Percentiles rank a stretch among this genome's conserved stretches.
Evolutionary conservation across 768 basidiomycete genomes (phyloP).

Genomic region (Austroboletus festivus): DNA sequence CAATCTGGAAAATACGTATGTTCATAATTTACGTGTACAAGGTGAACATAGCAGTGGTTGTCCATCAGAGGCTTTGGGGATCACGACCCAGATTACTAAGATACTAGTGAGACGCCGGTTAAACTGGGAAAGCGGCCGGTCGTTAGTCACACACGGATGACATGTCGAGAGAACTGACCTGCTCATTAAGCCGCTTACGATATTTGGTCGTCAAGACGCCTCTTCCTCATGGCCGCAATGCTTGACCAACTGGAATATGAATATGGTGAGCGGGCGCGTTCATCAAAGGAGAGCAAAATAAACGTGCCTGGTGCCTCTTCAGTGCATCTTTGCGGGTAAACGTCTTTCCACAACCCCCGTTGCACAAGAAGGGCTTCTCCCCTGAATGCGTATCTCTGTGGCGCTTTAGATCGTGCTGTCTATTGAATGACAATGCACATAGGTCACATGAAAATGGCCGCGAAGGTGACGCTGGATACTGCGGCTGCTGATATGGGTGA

Average conservation of each 20-base stretch:
- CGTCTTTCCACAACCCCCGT: slow-evolving; percentile 82
- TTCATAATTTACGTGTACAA: slow-evolving; percentile 31
- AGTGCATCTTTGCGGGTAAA: slow-evolving; percentile 85
- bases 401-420: slow-evolving; percentile 81
- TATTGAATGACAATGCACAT: slow-evolving; percentile 80
- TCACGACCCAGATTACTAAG: slow-evolving; percentile 24
- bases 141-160: slow-evolving; percentile 20
- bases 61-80: slow-evolving; percentile 12
- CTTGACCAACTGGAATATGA: slow-evolving; percentile 66
- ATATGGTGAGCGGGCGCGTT: slow-evolving; percentile 15
- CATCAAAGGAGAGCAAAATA: not conserved
- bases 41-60: slow-evolving; percentile 19
- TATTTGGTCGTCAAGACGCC: slow-evolving; percentile 21
- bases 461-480: slow-evolving; percentile 56
- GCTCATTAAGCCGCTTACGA: slow-evolving; percentile 15
- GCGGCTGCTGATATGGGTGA: slow-evolving; percentile 29
- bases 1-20: slow-evolving; percentile 16
- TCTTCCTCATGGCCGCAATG: slow-evolving; percentile 71
- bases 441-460: slow-evolving; percentile 68
- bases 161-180: slow-evolving; percentile 15
- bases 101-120: slow-evolving; percentile 22
- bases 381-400: slow-evolving; percentile 84
- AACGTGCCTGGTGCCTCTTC: slow-evolving; percentile 76
- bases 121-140: slow-evolving; percentile 14
- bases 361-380: slow-evolving; percentile 81